Conservation (phyloP, 176 grass and related monocot species). For the Oryza meridionalis region DNA sequence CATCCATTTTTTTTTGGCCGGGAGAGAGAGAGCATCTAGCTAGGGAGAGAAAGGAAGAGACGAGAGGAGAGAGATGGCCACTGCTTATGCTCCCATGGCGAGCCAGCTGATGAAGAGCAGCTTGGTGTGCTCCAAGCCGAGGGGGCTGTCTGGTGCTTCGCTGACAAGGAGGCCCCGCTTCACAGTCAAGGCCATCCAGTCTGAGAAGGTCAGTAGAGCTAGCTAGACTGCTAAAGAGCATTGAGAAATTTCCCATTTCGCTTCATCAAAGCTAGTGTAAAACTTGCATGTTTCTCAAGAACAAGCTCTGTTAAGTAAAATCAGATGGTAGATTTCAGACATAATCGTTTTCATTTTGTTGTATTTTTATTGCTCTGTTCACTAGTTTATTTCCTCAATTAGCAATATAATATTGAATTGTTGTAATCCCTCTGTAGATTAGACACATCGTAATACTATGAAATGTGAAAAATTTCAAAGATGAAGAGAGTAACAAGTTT, state of each 20-base stretch:
- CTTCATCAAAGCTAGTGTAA: background rate
- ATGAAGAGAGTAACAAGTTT: no score
- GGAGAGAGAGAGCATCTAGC: background rate
- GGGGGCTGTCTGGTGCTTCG: slow-evolving; percentile 54
- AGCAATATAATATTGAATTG: no score
- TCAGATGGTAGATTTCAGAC: background rate
- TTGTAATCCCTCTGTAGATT: no score
- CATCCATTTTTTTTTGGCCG: no score
- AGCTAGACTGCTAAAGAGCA: background rate
- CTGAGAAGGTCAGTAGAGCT: slow-evolving; percentile 65
- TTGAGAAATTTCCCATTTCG: background rate
- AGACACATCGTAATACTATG: no score
- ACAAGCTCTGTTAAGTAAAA: background rate
- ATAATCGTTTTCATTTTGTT: no score
- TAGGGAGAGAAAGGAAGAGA: background rate
- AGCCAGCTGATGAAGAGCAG: slow-evolving; percentile 75
- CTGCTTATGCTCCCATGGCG: slow-evolving; percentile 82
- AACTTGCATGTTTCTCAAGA: background rate
- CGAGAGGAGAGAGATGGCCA: slow-evolving; percentile 50
- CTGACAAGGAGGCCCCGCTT: slow-evolving; percentile 62
- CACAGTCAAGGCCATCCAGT: slow-evolving; percentile 69
- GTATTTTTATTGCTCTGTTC: no score
- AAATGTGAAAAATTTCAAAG: no score
- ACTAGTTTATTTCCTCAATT: no score
- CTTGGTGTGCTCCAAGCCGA: slow-evolving; percentile 51